Evolutionary conservation across 345 rosid genomes (phyloP), one percentile per base, ranked within the genome.

Genomic region (Nasturtium officinale): DNA sequence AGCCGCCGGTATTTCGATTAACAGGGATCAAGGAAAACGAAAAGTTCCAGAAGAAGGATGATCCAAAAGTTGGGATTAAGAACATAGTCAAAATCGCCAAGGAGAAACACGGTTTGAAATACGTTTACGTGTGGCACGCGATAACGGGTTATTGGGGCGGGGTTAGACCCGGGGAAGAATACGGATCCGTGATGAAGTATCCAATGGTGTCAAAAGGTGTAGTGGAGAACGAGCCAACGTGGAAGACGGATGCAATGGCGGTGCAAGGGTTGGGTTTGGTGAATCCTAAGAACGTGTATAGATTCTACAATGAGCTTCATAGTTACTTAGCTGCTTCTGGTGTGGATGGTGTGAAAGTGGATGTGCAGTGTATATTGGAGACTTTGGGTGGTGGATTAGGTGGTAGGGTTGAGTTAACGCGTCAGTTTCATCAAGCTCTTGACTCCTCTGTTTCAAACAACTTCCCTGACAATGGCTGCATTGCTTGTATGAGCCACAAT

Each of bases 141-240:
- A 94, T 94, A 10, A 87, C 91, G 0, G 98, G 98, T 45, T 94
- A 94, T 42, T 94, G 98, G 98, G 98, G 98, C 5, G 98, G 98
- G 64, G 96, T 94, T 71, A 81, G 86, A 0, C 96, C 98, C 0
- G 96, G 95, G 1, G 89, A 81, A 77, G 84, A 80, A 30, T 94
- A 86, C 51, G 92, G 82, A 20, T 85, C 98, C 65, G 75, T 58
- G 75, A 83, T 94, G 82, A 87, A 79, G 81, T 94, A 87, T 60
- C 97, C 97, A 6, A 55, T 51, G 79, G 72, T 85, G 64, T 85
- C 96, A 0, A 85, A 76, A 3, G 91, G 91, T 8, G 97, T 94
- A 69, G 78, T 79, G 71, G 87, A 86, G 78, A 88, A 94, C 16
- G 98, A 94, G 18, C 98, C 98, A 0, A 73, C 85, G 6, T 94